Conservation (phyloP, 768 basidiomycete species). For the Hygrophorus pudorinus region DNA sequence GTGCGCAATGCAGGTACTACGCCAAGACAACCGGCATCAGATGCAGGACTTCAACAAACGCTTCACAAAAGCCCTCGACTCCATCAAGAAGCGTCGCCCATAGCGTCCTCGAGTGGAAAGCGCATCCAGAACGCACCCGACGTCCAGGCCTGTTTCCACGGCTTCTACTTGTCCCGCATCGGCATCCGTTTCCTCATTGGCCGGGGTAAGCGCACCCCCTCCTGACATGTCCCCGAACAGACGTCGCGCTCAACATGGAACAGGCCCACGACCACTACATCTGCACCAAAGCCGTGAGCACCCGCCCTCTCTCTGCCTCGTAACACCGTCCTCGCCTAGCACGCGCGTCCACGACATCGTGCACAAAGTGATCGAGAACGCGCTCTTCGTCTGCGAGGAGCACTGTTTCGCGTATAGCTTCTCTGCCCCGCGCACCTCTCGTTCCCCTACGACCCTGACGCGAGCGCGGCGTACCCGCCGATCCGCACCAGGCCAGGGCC, state of each 20-base stretch:
- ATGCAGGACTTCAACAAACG: too few species aligned
- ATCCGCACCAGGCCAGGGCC: conserved; percentile 96
- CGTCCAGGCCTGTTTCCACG: conserved; percentile 92
- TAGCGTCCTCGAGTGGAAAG: conserved; percentile 96
- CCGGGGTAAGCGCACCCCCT: conserved; percentile 52
- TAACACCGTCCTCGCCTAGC: conserved; percentile 1
- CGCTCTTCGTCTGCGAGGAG: conserved; percentile 89
- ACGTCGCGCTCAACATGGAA: conserved; percentile 90
- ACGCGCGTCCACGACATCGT: conserved; percentile 84
- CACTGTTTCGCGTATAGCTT: conserved; percentile 96
- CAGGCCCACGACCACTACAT: conserved; percentile 88
- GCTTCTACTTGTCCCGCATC: conserved; percentile 94
- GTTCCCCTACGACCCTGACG: conserved; percentile 85
- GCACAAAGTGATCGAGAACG: conserved; percentile 98
- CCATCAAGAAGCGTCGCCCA: conserved; percentile 91
- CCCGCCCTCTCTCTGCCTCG: background rate
- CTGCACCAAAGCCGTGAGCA: conserved; percentile 77
- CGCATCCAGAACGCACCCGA: conserved; percentile 61
- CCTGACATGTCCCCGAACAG: too few species aligned
- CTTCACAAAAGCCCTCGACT: too few species aligned
- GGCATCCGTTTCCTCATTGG: conserved; percentile 96
- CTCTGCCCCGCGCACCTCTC: conserved; percentile 81
- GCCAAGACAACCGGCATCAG: conserved; percentile 61
- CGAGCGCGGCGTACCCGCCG: conserved; percentile 72
- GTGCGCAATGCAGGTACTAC: conserved; percentile 58